A percentile compares a stretch with the other conserved stretches of the same genome.
Conservation (phyloP, 2,329 filamentous ascomycete species). For the Cordyceps farinosa region DNA sequence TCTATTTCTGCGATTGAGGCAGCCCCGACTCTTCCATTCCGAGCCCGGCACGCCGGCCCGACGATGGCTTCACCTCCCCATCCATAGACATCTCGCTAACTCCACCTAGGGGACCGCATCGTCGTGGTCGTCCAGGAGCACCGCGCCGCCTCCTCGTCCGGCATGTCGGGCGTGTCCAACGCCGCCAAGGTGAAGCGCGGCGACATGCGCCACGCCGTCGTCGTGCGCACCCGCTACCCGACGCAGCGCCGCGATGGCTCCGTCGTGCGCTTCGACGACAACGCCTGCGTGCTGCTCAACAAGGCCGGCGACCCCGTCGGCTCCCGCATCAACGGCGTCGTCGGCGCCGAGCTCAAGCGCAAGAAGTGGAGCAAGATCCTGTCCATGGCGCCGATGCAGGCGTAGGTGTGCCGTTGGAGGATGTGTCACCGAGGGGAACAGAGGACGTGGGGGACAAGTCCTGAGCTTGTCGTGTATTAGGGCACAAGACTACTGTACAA, state of each 20-base stretch:
- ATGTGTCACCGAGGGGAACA: not conserved
- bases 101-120: conserved; percentile 76
- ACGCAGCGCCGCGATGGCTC: conserved; percentile 83
- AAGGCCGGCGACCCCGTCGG: conserved; percentile 96
- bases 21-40: too few relatives aligned
- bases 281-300: conserved; percentile 95
- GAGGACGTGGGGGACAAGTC: not conserved
- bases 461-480: not conserved
- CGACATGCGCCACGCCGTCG: conserved; percentile 92
- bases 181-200: conserved; percentile 93
- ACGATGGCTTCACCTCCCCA: not conserved
- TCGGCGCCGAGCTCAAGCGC: conserved; percentile 82
- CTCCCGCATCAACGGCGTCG: conserved; percentile 85
- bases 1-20: not conserved
- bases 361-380: conserved; percentile 99
- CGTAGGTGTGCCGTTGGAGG: conserved; percentile 30
- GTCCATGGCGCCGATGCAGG: conserved; percentile 78
- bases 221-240: conserved; percentile 88
- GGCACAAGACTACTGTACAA: conserved; percentile 26
- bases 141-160: conserved; percentile 70
- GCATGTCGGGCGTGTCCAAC: conserved; percentile 66
- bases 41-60: too few relatives aligned
- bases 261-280: conserved; percentile 92
- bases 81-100: not conserved
- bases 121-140: conserved; percentile 98